Evolutionary conservation across 495 filamentous ascomycete species (phyloP), one percentile per base, ranked within the genome.

Genomic region (Xylaria acuta): DNA sequence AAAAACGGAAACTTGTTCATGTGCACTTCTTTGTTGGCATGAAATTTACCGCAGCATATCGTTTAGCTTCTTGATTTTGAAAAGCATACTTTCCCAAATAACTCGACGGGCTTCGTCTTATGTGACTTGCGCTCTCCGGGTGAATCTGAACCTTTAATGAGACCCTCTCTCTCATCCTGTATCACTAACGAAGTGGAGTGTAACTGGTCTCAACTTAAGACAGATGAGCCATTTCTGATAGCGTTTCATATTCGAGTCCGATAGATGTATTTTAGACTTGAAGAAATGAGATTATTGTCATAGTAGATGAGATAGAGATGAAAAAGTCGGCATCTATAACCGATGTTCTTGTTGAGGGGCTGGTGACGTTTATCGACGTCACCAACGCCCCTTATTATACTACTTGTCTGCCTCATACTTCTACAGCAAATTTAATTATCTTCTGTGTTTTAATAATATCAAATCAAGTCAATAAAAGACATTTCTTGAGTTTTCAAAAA

Each of bases 311-410:
- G 11, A 54, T 56, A 27, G 49, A 54, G 49, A 56, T 67, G 47
- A 56, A 56, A 41, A n/a, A 0, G 6, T 30, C 4, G 49, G 9
- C 11, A 6, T 54, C 12, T 7, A 14, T 18, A 36, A 11, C 5
- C n/a, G 47, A 34, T 41, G 32, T 56, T 20, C 22, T 5, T 16
- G 49, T 27, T 38, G 49, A 56, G 67, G 56, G 34, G 53, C 18
- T 47, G 54, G 62, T 69, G 67, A 69, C 51, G 67, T 69, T 59
- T 3, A 62, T 77, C 75, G 74, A 77, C 76, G 76, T 77, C 76
- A 77, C 75, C 40, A 60, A 47, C 36, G 18, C n/a, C 41, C 14
- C 12, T 69, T 34, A 5, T 25, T 41, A 30, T 41, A 11, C 20
- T 54, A 34, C 30, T 8, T 41, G 30, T 25, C 43, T 49, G 16